These are phyloP conservation scores for Bondarzewia mesenterica DNA, from an alignment of 1,284 basidiomycete genomes.

Conservation along the genomic window DNA sequence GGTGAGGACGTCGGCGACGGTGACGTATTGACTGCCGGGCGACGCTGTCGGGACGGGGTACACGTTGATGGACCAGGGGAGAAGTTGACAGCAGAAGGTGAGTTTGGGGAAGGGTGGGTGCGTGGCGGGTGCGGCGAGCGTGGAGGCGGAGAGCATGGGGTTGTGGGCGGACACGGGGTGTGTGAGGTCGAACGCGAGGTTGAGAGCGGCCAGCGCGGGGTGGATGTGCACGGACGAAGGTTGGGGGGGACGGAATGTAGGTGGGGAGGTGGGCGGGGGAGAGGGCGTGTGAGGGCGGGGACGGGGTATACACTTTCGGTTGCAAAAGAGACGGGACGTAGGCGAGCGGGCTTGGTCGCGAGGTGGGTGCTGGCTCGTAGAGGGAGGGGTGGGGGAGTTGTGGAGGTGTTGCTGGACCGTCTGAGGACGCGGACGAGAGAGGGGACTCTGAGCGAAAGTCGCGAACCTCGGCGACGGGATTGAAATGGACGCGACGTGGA, in stretches of 20 bases:
- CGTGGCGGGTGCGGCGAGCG: slow-evolving; percentile 6
- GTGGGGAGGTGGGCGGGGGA: slow-evolving; percentile 2
- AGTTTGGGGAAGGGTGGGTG: slow-evolving; percentile 1
- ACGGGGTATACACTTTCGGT: slow-evolving; percentile 3
- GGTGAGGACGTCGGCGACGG: slow-evolving; percentile 9
- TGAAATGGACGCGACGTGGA: slow-evolving; percentile 8
- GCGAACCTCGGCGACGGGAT: slow-evolving; percentile 10
- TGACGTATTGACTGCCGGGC: slow-evolving; percentile 4
- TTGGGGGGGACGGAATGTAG: slow-evolving; percentile 6
- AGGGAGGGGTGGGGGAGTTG: slow-evolving; percentile 7
- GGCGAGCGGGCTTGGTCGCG: background rate
- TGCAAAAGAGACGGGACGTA: background rate
- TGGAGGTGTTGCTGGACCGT: slow-evolving; percentile 11
- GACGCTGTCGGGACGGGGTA: background rate
- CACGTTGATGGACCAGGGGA: slow-evolving; percentile 8
- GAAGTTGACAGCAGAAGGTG: background rate
- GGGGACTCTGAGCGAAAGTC: slow-evolving; percentile 7
- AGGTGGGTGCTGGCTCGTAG: slow-evolving; percentile 6
- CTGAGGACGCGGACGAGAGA: slow-evolving; percentile 5
- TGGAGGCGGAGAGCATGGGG: background rate
- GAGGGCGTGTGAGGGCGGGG: slow-evolving; percentile 3
- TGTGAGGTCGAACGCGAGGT: slow-evolving; percentile 5
- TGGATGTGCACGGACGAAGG: slow-evolving; percentile 3
- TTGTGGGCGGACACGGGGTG: background rate
- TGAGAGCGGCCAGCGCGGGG: background rate